Evolutionary conservation across 352 stramenopile species (phyloP), one percentile per base, ranked within the genome.

Genomic region (Pythium phragmiticola): DNA sequence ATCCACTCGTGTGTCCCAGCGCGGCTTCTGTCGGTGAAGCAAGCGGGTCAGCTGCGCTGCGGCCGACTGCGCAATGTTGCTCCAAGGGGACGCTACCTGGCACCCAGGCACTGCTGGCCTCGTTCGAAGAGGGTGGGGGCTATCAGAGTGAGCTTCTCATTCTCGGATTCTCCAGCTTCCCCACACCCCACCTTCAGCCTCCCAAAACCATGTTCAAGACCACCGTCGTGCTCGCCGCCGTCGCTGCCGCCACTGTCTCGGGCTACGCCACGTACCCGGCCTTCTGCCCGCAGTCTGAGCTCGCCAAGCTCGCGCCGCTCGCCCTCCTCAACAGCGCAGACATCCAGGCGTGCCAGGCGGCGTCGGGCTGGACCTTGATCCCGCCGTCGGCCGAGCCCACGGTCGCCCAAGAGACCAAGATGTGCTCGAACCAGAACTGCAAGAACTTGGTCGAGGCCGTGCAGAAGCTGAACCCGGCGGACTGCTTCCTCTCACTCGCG

Each of bases 331-430:
- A 65, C 53, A 42, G 33, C 34, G 26, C 26, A 28, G 56, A 72
- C 55, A 19, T 72, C n/a, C 4, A 13, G 37, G n/a, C 47, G 43
- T 79, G 72, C 46, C 56, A 77, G 62, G 23, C 19, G 47, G 63
- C 52, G 17, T 77, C 73, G 28, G 54, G 57, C 28, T 80, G 67
- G 66, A 21, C 57, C 21, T 71, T 80, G 55, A 63, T 80, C 33
- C 73, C 73, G 21, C 73, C 70, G 12, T 19, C 26, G 34, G 70
- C 62, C 19, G 64, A 74, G 48, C 73, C 73, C 3, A 74, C 56
- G 3, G 21, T 58, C 36, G 53, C 21, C 5, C 51, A 80, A 57
- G 53, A 64, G 57, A 63, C 52, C 37, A 57, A 41, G 33, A 77
- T 80, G 72, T 78, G 72, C 55, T 21, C 45, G 19, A 72, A 48